Evolutionary conservation across 2,329 filamentous ascomycete genomes (phyloP).

Genomic region (Phialophora verrucosa): DNA sequence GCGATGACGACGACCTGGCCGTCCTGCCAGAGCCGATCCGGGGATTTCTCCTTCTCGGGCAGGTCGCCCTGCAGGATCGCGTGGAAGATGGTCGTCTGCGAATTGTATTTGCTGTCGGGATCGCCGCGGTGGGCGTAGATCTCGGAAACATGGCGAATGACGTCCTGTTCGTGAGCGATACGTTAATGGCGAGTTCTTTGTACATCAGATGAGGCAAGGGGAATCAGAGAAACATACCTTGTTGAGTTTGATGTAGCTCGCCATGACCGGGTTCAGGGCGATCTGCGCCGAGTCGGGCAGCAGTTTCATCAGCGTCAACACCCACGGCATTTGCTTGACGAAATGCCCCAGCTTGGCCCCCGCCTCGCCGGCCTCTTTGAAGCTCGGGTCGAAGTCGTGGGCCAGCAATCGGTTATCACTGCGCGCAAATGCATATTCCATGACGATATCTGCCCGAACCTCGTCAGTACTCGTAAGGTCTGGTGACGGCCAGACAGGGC

Average conservation of each 20-base stretch:
- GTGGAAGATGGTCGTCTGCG: conserved; percentile 32
- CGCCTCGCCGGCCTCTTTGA: conserved; percentile 8
- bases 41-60: conserved; percentile 30
- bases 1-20: conserved; percentile 28
- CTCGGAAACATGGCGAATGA: conserved; percentile 13
- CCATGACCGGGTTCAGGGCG: conserved; percentile 21
- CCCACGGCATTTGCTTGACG: conserved; percentile 11
- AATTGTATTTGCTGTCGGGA: conserved; percentile 1
- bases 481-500: not conserved
- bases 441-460: conserved; percentile 21
- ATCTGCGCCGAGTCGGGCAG: conserved; percentile 16
- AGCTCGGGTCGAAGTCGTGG: conserved; percentile 24
- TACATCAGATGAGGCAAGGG: no score
- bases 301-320: conserved; percentile 16
- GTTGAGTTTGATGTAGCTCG: conserved; percentile 19
- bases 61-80: conserved; percentile 28
- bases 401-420: conserved; percentile 25
- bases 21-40: conserved; percentile 28
- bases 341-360: conserved; percentile 8
- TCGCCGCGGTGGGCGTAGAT: conserved; percentile 9
- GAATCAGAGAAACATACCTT: no score
- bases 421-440: conserved; percentile 24
- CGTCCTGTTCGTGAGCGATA: conserved; percentile 1
- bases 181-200: not conserved
- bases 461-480: conserved; percentile 10